A percentile compares a stretch with the other conserved stretches of the same genome.
These are phyloP conservation scores for Streptanthus diversifolius DNA, from an alignment of 345 rosid genomes.

Conservation along the genomic window DNA sequence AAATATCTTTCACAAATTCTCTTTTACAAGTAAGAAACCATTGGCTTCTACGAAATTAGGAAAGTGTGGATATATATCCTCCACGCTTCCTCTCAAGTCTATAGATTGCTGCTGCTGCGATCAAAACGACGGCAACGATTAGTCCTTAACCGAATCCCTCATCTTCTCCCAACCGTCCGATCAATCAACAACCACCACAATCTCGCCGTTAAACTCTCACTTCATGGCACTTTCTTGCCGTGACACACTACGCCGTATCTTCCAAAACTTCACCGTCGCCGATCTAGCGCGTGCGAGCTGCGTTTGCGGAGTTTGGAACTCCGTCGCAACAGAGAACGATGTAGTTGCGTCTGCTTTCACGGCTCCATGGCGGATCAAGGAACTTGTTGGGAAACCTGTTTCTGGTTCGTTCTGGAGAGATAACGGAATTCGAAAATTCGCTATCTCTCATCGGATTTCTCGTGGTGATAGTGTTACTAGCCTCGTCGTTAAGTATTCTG, in stretches of 20 bases:
- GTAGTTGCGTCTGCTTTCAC: slow-evolving; percentile 50
- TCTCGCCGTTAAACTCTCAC: slow-evolving; percentile 55
- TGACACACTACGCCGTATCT: slow-evolving; percentile 66
- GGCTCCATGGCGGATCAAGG: slow-evolving; percentile 62
- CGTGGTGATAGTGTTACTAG: slow-evolving; percentile 66
- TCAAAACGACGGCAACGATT: slow-evolving; percentile 37
- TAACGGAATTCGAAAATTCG: slow-evolving; percentile 63
- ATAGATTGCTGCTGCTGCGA: slow-evolving; percentile 58
- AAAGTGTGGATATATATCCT: not conserved
- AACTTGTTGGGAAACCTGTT: slow-evolving; percentile 56
- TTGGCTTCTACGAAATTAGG: not conserved
- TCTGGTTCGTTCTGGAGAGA: slow-evolving; percentile 74
- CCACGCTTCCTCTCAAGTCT: slow-evolving; percentile 4
- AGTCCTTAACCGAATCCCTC: slow-evolving; percentile 16
- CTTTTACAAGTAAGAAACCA: too few species aligned
- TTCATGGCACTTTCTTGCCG: slow-evolving; percentile 51
- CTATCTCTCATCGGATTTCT: slow-evolving; percentile 65
- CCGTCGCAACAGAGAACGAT: slow-evolving; percentile 49
- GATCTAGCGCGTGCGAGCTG: slow-evolving; percentile 83
- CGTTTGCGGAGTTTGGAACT: slow-evolving; percentile 67
- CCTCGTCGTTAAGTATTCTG: slow-evolving; percentile 86
- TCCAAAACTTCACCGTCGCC: slow-evolving; percentile 48
- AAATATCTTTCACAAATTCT: too few species aligned
- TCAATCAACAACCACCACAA: slow-evolving; percentile 16
- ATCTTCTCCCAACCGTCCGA: not conserved